These are phyloP conservation scores for Stentor coeruleus DNA, from an alignment of 73 alveolate species.

Conservation along the genomic window DNA sequence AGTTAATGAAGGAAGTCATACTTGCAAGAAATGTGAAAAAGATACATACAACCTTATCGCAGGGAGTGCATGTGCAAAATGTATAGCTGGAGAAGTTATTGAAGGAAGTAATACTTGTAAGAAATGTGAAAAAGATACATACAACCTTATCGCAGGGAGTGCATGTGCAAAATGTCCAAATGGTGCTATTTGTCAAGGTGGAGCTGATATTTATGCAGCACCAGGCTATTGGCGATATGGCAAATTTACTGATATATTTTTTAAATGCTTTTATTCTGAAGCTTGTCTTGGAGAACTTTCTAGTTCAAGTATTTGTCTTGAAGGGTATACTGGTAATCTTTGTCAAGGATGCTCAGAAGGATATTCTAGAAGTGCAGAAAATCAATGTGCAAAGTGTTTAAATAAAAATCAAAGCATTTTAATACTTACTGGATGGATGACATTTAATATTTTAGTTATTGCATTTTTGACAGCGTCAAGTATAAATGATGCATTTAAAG, in stretches of 20 bases:
- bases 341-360: constrained; percentile 48
- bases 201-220: neutral
- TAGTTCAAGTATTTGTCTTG: constrained; percentile 29
- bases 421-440: constrained; percentile 26
- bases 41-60: constrained; percentile 53
- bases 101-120: constrained; percentile 46
- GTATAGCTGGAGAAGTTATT: constrained; percentile 62
- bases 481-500: constrained; percentile 36
- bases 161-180: neutral
- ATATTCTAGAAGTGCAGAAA: constrained; percentile 26
- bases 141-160: neutral
- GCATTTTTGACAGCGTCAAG: neutral
- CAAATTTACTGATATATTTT: constrained; percentile 32
- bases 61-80: too few relatives aligned
- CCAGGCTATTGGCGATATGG: constrained; percentile 52
- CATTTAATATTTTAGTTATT: constrained; percentile 18
- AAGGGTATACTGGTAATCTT: constrained; percentile 51
- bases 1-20: constrained; percentile 43
- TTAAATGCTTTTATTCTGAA: constrained; percentile 31
- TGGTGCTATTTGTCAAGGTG: constrained; percentile 12
- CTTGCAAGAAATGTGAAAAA: constrained; percentile 51
- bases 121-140: constrained; percentile 55
- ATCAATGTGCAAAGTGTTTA: constrained; percentile 44
- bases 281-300: constrained; percentile 37
- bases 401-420: constrained; percentile 25